phyloP scores from a whole-genome alignment of 2,329 filamentous ascomycete species.

The Pestalotiopsis fici region DNA sequence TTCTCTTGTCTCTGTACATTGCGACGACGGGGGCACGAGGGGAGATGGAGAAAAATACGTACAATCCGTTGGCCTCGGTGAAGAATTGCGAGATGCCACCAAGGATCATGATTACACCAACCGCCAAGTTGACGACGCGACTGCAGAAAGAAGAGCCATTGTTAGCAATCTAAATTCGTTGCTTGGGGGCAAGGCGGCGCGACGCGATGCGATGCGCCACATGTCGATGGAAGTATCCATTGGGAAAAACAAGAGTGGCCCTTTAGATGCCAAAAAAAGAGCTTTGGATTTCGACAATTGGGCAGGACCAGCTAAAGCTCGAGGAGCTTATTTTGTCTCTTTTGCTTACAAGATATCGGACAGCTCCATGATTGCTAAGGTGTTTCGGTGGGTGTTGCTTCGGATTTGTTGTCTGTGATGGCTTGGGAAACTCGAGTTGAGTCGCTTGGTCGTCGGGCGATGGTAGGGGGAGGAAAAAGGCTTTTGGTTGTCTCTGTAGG shows the following conservation, averaged over 20 bases:
- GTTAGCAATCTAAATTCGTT: conserved; percentile 14
- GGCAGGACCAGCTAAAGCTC: conserved; percentile 1
- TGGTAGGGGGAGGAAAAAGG: too few relatives aligned
- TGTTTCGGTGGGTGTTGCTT: background rate
- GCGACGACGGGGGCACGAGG: conserved; percentile 24
- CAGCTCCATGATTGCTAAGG: conserved; percentile 71
- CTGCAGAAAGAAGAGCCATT: conserved; percentile 47
- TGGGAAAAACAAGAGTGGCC: background rate
- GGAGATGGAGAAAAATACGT: conserved; percentile 39
- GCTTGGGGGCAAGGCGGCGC: too few relatives aligned
- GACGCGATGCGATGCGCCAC: too few relatives aligned
- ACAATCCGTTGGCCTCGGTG: conserved; percentile 48
- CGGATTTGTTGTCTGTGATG: background rate
- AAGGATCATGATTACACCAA: conserved; percentile 84
- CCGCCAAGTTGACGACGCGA: conserved; percentile 90
- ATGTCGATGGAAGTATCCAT: too few relatives aligned
- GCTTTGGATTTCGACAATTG: background rate
- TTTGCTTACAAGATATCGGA: conserved; percentile 83
- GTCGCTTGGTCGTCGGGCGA: background rate
- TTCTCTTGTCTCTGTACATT: background rate
- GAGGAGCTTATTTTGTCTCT: conserved; percentile 10
- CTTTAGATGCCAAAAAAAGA: background rate
- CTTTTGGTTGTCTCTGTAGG: background rate
- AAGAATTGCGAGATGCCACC: conserved; percentile 80
- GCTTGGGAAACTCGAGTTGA: background rate